A percentile compares a stretch with the other conserved stretches of the same genome.
Evolutionary conservation across 768 basidiomycete species (phyloP).

Genomic region (Rhodotorula kratochvilovae): DNA sequence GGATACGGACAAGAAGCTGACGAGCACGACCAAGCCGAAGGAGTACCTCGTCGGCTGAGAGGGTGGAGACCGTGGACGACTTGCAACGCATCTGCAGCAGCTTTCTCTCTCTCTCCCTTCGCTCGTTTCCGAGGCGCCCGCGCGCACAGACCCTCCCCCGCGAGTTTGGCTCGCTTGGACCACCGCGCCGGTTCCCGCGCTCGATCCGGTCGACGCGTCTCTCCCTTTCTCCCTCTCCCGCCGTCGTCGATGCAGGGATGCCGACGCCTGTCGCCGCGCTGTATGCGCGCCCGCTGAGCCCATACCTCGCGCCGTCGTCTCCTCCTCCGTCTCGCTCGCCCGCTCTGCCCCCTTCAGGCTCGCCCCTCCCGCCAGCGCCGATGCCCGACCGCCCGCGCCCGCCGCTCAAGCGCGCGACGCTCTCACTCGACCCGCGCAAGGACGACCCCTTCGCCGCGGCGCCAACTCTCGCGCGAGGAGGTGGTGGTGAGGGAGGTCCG

Average conservation of each 20-base stretch:
- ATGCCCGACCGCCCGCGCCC: neutral
- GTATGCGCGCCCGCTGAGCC: neutral
- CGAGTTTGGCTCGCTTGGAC: too few species aligned
- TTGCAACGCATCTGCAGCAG: neutral
- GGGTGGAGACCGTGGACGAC: neutral
- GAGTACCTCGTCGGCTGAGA: conserved; percentile 20
- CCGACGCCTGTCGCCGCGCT: neutral
- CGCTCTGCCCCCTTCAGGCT: neutral
- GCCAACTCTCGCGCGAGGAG: neutral
- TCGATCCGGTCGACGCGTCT: neutral
- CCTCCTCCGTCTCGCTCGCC: neutral
- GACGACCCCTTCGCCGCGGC: neutral
- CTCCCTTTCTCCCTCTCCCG: neutral
- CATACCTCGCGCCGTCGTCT: neutral
- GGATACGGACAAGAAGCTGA: conserved; percentile 10
- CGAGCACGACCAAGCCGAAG: conserved; percentile 25
- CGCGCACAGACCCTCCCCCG: neutral
- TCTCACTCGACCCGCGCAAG: neutral
- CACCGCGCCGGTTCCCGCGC: neutral
- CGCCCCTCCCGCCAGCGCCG: neutral
- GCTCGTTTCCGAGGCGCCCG: neutral
- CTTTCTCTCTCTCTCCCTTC: too few species aligned
- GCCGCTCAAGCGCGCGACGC: neutral
- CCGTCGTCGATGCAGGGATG: neutral
- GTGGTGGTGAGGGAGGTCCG: too few species aligned